Percentiles rank a stretch among this genome's conserved stretches.
Conservation (phyloP, 176 grass and related monocot species). For the Zoysia pacifica region DNA sequence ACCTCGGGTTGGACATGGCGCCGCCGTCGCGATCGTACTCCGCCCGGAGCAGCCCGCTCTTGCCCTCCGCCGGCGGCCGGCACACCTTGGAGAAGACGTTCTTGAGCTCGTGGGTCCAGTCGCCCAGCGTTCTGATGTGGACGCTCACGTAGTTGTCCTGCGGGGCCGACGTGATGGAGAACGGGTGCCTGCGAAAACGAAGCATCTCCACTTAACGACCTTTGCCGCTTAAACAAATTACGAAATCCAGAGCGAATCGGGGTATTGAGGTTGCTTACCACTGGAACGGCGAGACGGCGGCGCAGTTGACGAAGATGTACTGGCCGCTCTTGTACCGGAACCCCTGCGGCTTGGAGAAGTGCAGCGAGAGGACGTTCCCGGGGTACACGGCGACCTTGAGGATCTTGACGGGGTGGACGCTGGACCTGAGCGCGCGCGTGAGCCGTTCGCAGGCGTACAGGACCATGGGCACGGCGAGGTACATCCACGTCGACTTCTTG, state of each 20-base stretch:
- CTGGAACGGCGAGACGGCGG: slow-evolving; percentile 90
- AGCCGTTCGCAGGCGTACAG: slow-evolving; percentile 75
- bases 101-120: slow-evolving; percentile 96
- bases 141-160: slow-evolving; percentile 86
- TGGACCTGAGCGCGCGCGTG: slow-evolving; percentile 62
- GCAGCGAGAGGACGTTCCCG: slow-evolving; percentile 72
- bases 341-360: slow-evolving; percentile 79
- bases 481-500: slow-evolving; percentile 98
- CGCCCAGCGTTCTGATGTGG: slow-evolving; percentile 85
- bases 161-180: slow-evolving; percentile 94
- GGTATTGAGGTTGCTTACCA: slow-evolving; percentile 38
- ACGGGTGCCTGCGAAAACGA: slow-evolving; percentile 69
- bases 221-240: not conserved
- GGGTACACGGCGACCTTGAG: slow-evolving; percentile 92
- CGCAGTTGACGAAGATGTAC: slow-evolving; percentile 97
- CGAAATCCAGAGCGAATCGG: no score
- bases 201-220: not conserved
- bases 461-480: slow-evolving; percentile 63
- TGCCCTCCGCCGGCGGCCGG: slow-evolving; percentile 74
- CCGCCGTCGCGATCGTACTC: slow-evolving; percentile 68
- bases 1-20: slow-evolving; percentile 57
- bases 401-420: slow-evolving; percentile 77
- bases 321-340: slow-evolving; percentile 85
- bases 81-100: slow-evolving; percentile 83
- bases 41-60: slow-evolving; percentile 80